Base-by-base conservation (phyloP, 2,329 filamentous ascomycete genomes). In the Cercospora nicotianae region DNA sequence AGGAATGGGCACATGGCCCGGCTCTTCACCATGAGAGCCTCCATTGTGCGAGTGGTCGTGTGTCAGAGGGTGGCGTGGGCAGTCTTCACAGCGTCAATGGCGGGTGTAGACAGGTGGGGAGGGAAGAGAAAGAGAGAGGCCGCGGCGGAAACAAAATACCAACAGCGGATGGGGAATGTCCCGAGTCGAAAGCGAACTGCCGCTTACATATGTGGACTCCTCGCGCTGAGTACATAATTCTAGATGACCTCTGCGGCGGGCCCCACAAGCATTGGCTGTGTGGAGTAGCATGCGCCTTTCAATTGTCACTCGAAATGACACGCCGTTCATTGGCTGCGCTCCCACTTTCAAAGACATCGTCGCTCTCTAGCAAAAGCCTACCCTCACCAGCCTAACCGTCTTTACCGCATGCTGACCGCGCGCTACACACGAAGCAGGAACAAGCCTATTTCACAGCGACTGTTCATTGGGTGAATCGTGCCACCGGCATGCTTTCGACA, bases 1-100 rank as follows among this genome's bases (percentile, higher is more conserved):
- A 99, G 86, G 83, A 99, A 99, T 65, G 95, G 95, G 83, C 95
- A 99, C 90, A 99, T 91, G 79, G 91, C 89, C 86, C 94, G 93
- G 80, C 94, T 97, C 83, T 98, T 94, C 81, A 93, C 93, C 77
- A 98, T 89, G 76, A 97, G 89, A 77, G 92, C 87, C 86, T 99
- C 95, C 95, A 99, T 99, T 71, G 66, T 77, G 45, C 8, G 39
- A 23, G 60, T 58, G 5, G 58, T 53, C 8, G 45, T 20, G 51
- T 12, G 33, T 31, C 31, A n/a, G 28, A 42, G 51, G 36, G 62
- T 18, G 36, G 62, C n/a, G 62, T 42, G 51, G 16, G 51, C 20
- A 45, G 31, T 36, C 33, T 28, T 31, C 18, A 33, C 28, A 39
- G 26, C 20, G 61, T 26, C n/a, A 58, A 64, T 63, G 60, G 61